phyloP scores from a whole-genome alignment of 176 grass and related monocot genomes.

The Aegilops speltoides region DNA sequence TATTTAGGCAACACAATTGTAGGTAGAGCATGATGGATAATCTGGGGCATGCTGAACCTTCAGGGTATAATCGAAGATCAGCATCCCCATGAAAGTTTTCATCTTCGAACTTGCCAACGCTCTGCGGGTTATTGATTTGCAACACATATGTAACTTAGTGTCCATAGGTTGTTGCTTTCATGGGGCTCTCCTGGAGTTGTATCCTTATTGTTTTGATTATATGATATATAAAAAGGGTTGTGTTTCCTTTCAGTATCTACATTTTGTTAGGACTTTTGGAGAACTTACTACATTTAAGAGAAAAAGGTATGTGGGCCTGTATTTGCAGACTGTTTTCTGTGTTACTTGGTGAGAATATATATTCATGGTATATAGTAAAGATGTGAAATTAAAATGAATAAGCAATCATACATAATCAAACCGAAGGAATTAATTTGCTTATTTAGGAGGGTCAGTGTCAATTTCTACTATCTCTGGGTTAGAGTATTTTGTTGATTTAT shows the following conservation, averaged over 20 bases:
- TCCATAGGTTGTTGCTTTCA: constrained; percentile 33
- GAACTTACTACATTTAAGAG: neutral
- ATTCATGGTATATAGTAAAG: neutral
- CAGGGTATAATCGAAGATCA: constrained; percentile 13
- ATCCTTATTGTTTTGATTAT: constrained; percentile 26
- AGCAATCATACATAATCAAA: neutral
- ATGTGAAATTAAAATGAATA: neutral
- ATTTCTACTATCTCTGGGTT: neutral
- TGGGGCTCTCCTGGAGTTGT: constrained; percentile 17
- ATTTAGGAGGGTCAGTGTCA: neutral
- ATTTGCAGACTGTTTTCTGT: neutral
- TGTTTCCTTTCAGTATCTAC: neutral
- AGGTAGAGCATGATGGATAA: constrained; percentile 30
- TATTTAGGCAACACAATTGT: constrained; percentile 27
- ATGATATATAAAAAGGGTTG: neutral
- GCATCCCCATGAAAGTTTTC: constrained; percentile 37
- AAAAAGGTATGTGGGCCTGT: neutral
- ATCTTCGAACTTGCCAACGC: constrained; percentile 28
- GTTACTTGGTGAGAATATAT: neutral
- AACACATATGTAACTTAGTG: constrained; percentile 38
- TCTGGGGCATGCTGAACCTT: constrained; percentile 25
- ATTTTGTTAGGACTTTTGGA: neutral
- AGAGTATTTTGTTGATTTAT: neutral
- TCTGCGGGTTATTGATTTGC: constrained; percentile 36
- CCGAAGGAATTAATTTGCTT: neutral